Evolutionary conservation across 495 filamentous ascomycete species (phyloP).

Genomic region (Stereocaulon alpinum): DNA sequence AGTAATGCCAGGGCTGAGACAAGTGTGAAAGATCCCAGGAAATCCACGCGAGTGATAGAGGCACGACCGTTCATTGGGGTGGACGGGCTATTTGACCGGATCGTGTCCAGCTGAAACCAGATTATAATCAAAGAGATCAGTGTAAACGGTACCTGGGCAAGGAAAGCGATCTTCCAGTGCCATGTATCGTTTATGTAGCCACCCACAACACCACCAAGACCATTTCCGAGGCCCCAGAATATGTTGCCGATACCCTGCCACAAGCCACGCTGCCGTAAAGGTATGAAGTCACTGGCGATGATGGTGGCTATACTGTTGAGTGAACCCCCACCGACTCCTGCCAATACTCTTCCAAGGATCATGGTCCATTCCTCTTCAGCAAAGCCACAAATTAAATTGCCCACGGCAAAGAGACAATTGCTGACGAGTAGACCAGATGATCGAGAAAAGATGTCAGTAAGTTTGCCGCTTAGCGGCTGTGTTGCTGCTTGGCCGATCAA

Average conservation of each 20-base stretch:
- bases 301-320: slow-evolving; percentile 64
- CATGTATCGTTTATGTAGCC: slow-evolving; percentile 54
- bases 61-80: background rate
- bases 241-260: slow-evolving; percentile 63
- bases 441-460: slow-evolving; percentile 64
- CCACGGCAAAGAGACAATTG: slow-evolving; percentile 52
- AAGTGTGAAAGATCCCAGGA: slow-evolving; percentile 59
- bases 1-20: slow-evolving; percentile 61
- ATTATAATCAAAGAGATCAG: slow-evolving; percentile 47
- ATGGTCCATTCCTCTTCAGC: slow-evolving; percentile 45
- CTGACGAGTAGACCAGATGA: slow-evolving; percentile 52
- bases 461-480: slow-evolving; percentile 57
- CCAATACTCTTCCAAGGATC: slow-evolving; percentile 56
- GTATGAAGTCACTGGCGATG: slow-evolving; percentile 55
- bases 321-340: slow-evolving; percentile 63
- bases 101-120: slow-evolving; percentile 40
- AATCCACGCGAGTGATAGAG: slow-evolving; percentile 61
- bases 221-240: slow-evolving; percentile 52
- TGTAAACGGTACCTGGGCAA: slow-evolving; percentile 52
- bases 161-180: slow-evolving; percentile 55
- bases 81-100: background rate
- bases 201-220: slow-evolving; percentile 60
- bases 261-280: slow-evolving; percentile 53
- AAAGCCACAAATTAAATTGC: slow-evolving; percentile 61
- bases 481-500: slow-evolving; percentile 62